Conservation (phyloP, 371 early-diverging fungal genomes). For the Mortierella sp. region DNA sequence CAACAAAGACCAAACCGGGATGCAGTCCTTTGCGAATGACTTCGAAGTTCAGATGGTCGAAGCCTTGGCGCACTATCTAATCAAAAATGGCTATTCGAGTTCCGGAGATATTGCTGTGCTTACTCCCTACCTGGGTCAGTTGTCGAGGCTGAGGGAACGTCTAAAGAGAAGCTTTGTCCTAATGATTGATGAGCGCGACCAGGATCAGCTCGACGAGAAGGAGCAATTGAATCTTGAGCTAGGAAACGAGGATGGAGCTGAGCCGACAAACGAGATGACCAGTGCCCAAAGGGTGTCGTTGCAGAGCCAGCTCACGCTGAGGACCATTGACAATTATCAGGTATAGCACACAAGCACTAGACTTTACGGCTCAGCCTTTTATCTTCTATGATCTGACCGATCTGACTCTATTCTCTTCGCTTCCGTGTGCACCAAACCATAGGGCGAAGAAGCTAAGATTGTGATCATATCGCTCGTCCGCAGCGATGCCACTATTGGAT, state of each 20-base stretch:
- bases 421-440: too few species aligned
- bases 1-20: conserved; percentile 26
- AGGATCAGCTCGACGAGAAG: conserved; percentile 37
- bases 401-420: too few species aligned
- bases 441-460: conserved; percentile 59
- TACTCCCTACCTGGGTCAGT: conserved; percentile 66
- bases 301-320: conserved; percentile 32
- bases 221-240: too few species aligned
- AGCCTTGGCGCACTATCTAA: conserved; percentile 58
- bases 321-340: conserved; percentile 56
- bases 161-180: conserved; percentile 30
- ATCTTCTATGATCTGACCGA: neutral
- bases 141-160: conserved; percentile 57
- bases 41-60: conserved; percentile 60
- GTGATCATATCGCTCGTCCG: conserved; percentile 70
- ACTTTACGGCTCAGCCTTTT: too few species aligned
- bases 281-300: conserved; percentile 12
- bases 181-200: conserved; percentile 55
- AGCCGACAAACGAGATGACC: neutral
- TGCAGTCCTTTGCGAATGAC: conserved; percentile 56
- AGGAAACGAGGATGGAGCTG: conserved; percentile 6
- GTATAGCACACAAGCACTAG: conserved; percentile 5
- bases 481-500: conserved; percentile 77
- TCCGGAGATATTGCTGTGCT: conserved; percentile 67
- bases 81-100: conserved; percentile 64